Evolutionary conservation across 306 rosid species (phyloP).

Genomic region (Canavalia gladiata): DNA sequence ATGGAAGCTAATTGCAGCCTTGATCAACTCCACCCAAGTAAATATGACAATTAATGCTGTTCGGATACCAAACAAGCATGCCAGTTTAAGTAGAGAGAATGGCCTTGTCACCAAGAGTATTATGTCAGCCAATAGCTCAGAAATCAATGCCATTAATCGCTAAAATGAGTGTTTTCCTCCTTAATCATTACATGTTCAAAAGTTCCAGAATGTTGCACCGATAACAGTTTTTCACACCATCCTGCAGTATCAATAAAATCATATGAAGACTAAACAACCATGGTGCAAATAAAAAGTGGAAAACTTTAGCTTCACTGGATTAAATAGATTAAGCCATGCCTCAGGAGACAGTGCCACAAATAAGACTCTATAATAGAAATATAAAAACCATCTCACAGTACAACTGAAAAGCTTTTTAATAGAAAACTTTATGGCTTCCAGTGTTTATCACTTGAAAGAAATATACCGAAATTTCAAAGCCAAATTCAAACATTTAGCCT

Average conservation of each 20-base stretch:
- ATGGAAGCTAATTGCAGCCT: conserved; percentile 55
- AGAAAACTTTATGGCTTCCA: conserved; percentile 5
- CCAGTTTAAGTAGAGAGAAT: conserved; percentile 54
- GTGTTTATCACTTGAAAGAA: neutral
- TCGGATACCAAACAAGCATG: conserved; percentile 64
- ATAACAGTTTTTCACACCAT: conserved; percentile 27
- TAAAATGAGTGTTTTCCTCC: conserved; percentile 43
- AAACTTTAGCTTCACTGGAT: neutral
- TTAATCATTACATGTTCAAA: conserved; percentile 48
- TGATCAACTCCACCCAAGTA: conserved; percentile 71
- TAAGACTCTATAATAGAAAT: conserved; percentile 9
- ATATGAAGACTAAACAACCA: conserved; percentile 5
- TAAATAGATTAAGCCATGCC: neutral
- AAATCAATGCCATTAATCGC: conserved; percentile 61
- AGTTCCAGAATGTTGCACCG: conserved; percentile 34
- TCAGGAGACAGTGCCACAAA: neutral
- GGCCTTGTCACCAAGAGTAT: conserved; percentile 61
- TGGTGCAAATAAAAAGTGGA: neutral
- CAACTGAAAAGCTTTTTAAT: conserved; percentile 1
- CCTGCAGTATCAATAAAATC: conserved; percentile 51
- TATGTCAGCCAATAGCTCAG: conserved; percentile 52
- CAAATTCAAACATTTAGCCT: too few relatives aligned
- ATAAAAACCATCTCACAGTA: conserved; percentile 19
- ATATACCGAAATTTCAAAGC: neutral
- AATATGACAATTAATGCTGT: conserved; percentile 50